These are phyloP conservation scores for Scytalidium sp. DNA, from an alignment of 2,329 filamentous ascomycete species.

Conservation along the genomic window DNA sequence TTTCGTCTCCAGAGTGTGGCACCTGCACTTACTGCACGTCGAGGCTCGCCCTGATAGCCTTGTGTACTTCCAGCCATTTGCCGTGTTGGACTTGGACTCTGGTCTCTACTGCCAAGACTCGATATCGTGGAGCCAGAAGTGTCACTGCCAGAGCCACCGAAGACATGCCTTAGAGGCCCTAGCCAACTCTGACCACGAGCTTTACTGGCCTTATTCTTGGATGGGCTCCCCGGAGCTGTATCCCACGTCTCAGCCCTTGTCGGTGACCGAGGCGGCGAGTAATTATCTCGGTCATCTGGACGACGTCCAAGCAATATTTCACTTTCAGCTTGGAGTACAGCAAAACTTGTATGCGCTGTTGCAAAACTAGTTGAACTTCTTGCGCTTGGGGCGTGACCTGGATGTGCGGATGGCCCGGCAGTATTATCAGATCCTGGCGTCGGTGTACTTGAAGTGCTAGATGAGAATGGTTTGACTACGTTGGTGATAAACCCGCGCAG, in stretches of 20 bases:
- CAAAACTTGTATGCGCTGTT: slow-evolving; percentile 27
- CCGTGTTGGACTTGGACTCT: slow-evolving; percentile 18
- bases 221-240: slow-evolving; percentile 46
- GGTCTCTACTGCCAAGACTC: neutral
- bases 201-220: slow-evolving; percentile 46
- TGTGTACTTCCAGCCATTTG: slow-evolving; percentile 14
- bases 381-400: slow-evolving; percentile 12
- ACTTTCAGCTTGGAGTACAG: slow-evolving; percentile 23
- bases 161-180: slow-evolving; percentile 53
- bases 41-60: slow-evolving; percentile 25
- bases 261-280: neutral
- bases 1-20: slow-evolving; percentile 44
- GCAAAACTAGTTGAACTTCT: slow-evolving; percentile 21
- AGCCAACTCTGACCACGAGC: slow-evolving; percentile 46
- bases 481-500: slow-evolving; percentile 24
- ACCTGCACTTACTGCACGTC: slow-evolving; percentile 44
- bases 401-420: slow-evolving; percentile 9
- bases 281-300: slow-evolving; percentile 13
- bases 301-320: slow-evolving; percentile 23
- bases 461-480: slow-evolving; percentile 22
- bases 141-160: slow-evolving; percentile 7
- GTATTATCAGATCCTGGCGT: slow-evolving; percentile 14
- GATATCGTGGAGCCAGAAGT: neutral
- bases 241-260: neutral
- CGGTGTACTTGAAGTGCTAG: slow-evolving; percentile 15